Evolutionary conservation across 345 rosid species (phyloP), one percentile per base, ranked within the genome.

Genomic region (Brassica cretica): DNA sequence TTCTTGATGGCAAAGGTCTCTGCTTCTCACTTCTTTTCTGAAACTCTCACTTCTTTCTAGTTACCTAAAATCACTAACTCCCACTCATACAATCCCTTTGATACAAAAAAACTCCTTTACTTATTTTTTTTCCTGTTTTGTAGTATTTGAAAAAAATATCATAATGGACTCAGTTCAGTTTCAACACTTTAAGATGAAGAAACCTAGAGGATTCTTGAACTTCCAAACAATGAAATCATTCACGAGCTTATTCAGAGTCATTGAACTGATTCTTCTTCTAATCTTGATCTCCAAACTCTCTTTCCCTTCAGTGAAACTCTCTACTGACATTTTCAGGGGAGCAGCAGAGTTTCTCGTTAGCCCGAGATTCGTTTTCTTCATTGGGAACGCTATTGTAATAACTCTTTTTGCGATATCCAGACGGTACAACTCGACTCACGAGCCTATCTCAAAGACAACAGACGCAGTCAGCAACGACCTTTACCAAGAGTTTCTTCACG

Each of bases 311-410:
- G 84, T 91, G 24, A 89, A 76, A 85, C 84, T 80, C 82, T 90
- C 93, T 0, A 71, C 91, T 0, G 89, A 79, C 67, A 81, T 88
- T 66, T 86, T 95, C 81, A 87, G 72, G 84, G 87, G 78, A 80
- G 63, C 87, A n/a, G 64, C 85, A 6, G 68, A 76, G 66, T 62
- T 81, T 73, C 84, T 93, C 3, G 82, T 68, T 5, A 91, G 95
- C 72, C 93, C 96, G 2, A 83, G 86, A 21, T 93, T 96, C 37
- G 87, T 93, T 49, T 96, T 96, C 81, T 69, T 96, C 12, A 19
- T 93, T 0, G 99, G 97, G 9, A 96, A 96, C 83, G 84, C 69
- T 16, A 93, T 96, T 67, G 85, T 93, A 67, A 80, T 90, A 82
- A 87, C 83, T 55, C 90, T 96, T 59, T 90, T 93, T 8, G 88